Conservation (phyloP, 2,329 filamentous ascomycete species). For the Aureobasidium pullulans region DNA sequence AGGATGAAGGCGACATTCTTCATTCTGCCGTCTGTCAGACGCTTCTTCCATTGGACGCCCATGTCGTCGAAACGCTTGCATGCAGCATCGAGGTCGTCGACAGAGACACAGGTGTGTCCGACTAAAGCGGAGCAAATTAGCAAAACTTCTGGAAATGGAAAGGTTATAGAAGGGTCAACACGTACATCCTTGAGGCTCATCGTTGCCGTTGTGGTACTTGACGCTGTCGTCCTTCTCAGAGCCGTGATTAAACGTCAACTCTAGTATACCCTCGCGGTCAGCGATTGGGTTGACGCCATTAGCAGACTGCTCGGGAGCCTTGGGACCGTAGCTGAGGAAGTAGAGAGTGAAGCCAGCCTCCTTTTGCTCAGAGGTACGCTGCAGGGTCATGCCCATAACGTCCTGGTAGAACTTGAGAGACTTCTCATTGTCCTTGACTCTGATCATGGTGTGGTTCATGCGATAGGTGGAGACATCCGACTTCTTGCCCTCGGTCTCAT, state of each 20-base stretch:
- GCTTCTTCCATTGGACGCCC: constrained; percentile 88
- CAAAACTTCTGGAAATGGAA: not conserved
- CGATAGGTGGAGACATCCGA: constrained; percentile 73
- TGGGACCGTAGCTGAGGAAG: constrained; percentile 69
- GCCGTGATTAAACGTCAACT: constrained; percentile 77
- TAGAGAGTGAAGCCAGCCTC: constrained; percentile 79
- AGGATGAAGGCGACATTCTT: constrained; percentile 88
- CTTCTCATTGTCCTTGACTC: constrained; percentile 61
- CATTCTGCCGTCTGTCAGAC: constrained; percentile 83
- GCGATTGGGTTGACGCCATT: constrained; percentile 53
- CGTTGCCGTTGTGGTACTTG: constrained; percentile 87
- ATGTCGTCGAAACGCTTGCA: constrained; percentile 78
- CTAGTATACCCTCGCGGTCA: constrained; percentile 73
- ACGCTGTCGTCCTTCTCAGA: constrained; percentile 82
- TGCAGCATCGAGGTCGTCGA: constrained; percentile 82
- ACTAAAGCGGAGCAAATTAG: constrained; percentile 40
- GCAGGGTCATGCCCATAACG: constrained; percentile 76
- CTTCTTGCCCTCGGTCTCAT: constrained; percentile 63
- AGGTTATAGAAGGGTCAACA: not conserved
- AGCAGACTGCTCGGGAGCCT: constrained; percentile 43
- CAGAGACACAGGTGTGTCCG: constrained; percentile 80
- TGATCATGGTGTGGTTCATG: constrained; percentile 68
- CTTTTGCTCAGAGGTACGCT: constrained; percentile 64
- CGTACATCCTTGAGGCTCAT: constrained; percentile 62
- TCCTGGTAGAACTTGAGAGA: constrained; percentile 55